Conservation (phyloP, 331 rosid genomes). For the Malus hybrid region DNA sequence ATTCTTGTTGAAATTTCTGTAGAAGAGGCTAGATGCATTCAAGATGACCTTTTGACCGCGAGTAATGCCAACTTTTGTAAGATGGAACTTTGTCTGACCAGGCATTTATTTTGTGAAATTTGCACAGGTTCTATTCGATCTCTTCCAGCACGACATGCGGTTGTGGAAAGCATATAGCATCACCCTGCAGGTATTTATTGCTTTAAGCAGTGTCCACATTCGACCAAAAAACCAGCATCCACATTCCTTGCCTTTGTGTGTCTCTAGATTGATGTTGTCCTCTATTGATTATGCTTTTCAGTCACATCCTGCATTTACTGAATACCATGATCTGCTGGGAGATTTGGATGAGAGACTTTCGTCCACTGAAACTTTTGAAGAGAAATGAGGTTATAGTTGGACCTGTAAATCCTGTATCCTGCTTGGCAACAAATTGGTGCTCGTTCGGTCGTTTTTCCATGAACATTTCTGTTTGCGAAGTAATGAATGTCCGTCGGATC, state of each 20-base stretch:
- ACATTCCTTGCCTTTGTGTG: not conserved
- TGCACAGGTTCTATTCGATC: constrained; percentile 80
- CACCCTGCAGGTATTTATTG: constrained; percentile 63
- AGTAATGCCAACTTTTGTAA: not conserved
- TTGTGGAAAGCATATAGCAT: constrained; percentile 80
- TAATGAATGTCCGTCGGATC: not conserved
- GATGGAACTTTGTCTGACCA: not conserved
- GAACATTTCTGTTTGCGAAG: not conserved
- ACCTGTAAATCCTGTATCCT: constrained; percentile 15
- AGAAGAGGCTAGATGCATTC: not conserved
- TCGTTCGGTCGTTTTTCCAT: not conserved
- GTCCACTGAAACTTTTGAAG: constrained; percentile 35
- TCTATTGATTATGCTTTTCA: constrained; percentile 25
- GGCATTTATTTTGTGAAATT: constrained; percentile 2
- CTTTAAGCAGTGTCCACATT: not conserved
- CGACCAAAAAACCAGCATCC: not conserved
- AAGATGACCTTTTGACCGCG: not conserved
- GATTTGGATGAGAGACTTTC: constrained; percentile 70
- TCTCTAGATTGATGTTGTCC: constrained; percentile 3
- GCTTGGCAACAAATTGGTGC: not conserved
- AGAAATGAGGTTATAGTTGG: constrained; percentile 17
- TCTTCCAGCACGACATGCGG: constrained; percentile 69
- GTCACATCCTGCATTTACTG: constrained; percentile 57
- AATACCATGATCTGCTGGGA: constrained; percentile 70
- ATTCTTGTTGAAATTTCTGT: not conserved